Base-by-base conservation (phyloP, 495 filamentous ascomycete species). In the Talaromyces thailandensis region DNA sequence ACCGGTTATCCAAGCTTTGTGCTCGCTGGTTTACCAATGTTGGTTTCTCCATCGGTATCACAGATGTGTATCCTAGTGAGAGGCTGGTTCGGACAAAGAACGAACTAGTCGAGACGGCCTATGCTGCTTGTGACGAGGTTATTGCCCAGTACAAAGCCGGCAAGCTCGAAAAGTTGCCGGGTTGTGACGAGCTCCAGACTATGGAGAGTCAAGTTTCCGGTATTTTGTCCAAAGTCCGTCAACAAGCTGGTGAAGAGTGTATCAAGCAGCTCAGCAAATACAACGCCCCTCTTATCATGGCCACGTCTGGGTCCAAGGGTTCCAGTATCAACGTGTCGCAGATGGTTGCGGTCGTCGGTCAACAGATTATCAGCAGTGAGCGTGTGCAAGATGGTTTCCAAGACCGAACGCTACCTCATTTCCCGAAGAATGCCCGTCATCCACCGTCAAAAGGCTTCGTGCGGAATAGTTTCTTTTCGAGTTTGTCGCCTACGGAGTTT, bases 241-340 rank as follows among this genome's bases (percentile, higher is more conserved):
- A 93, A 68, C 84, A 89, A 65, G 93, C 93, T 57, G 94, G 93
- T 79, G 85, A 92, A 62, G 88, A 91, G 64, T 98, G 95, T 83
- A 92, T 96, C 69, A 82, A 81, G 14, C 90, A 92, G 58, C 81
- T 98, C 59, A 94, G 90, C 77, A 89, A 85, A 63, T 92, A 91
- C 78, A 98, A 98, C 68, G 87, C 94, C 3, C 92, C 94, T 9
- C 78, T 97, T 67, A 88, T 96, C 78, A 98, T 98, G 94, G 94
- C 94, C 53, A 95, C 89, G 51, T 96, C 90, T 8, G 94, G 94
- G 32, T 96, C 94, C 40, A 98, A 98, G 75, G 88, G 94, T 68
- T 96, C 92, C 2, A 88, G 88, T 69, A 96, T 98, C 81, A 98
- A 98, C 79, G 94, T 98, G 56, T 93, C 95, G 25, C 94, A 98